A percentile compares a stretch with the other conserved stretches of the same genome.
Evolutionary conservation across 2,329 filamentous ascomycete species (phyloP).

Genomic region (Herpotrichia juniperi): DNA sequence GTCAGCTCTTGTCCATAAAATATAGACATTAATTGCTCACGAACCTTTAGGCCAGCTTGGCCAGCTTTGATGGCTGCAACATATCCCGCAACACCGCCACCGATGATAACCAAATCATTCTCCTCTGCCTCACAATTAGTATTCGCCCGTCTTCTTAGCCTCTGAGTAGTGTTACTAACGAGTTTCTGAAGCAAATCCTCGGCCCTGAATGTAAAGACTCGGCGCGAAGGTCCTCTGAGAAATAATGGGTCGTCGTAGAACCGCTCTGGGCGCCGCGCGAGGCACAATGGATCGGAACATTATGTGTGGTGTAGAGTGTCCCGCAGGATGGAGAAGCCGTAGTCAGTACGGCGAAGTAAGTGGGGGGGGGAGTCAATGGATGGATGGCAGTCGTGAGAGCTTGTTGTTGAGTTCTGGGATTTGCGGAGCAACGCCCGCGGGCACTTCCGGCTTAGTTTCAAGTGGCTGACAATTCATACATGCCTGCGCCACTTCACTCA

Average conservation of each 20-base stretch:
- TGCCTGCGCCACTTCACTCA: not conserved
- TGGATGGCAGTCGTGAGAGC: conserved; percentile 42
- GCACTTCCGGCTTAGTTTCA: conserved; percentile 27
- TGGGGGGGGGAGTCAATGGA: conserved; percentile 43
- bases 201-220: conserved; percentile 55
- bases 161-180: conserved; percentile 43
- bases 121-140: conserved; percentile 68
- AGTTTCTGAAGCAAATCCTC: conserved; percentile 62
- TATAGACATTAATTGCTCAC: conserved; percentile 7
- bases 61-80: conserved; percentile 99
- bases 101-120: conserved; percentile 97
- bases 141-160: conserved; percentile 22
- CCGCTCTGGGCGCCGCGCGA: conserved; percentile 54
- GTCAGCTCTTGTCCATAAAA: conserved; percentile 12
- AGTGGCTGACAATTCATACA: conserved; percentile 14
- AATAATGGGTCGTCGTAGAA: conserved; percentile 41
- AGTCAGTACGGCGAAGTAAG: conserved; percentile 33
- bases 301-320: conserved; percentile 33
- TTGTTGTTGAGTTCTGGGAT: conserved; percentile 38
- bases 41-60: conserved; percentile 93
- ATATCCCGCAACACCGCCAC: conserved; percentile 97
- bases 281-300: conserved; percentile 62
- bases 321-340: conserved; percentile 35
- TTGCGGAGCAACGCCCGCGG: conserved; percentile 36
- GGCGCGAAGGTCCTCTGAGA: conserved; percentile 46